Conservation (phyloP, 768 basidiomycete species). For the Leccinum variicolor region DNA sequence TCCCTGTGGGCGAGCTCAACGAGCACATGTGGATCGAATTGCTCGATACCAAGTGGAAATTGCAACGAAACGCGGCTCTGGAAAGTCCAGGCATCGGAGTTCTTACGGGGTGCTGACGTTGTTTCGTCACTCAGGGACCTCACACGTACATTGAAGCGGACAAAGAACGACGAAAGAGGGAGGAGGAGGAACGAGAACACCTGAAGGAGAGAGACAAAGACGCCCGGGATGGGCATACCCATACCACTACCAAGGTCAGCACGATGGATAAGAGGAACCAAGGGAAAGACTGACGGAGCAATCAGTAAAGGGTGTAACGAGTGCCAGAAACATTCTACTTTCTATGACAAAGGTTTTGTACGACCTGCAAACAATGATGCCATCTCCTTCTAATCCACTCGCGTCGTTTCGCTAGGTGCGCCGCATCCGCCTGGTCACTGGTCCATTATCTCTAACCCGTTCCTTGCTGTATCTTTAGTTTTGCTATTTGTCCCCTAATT, state of each 20-base stretch:
- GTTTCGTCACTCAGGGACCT: conserved; percentile 90
- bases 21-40: conserved; percentile 99
- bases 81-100: conserved; percentile 87
- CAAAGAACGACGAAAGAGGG: conserved; percentile 81
- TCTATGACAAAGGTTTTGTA: too few species aligned
- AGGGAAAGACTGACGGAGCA: too few species aligned
- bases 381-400: too few species aligned
- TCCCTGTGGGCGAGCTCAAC: conserved; percentile 91
- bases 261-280: conserved; percentile 68
- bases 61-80: conserved; percentile 74
- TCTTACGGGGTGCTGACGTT: conserved; percentile 90
- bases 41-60: conserved; percentile 97
- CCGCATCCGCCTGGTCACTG: too few species aligned
- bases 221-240: conserved; percentile 86
- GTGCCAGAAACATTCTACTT: too few species aligned
- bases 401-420: too few species aligned
- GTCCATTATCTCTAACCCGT: too few species aligned
- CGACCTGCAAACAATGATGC: too few species aligned
- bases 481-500: too few species aligned
- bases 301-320: too few species aligned
- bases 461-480: too few species aligned
- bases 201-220: conserved; percentile 91
- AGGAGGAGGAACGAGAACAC: conserved; percentile 77
- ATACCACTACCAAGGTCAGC: conserved; percentile 89
- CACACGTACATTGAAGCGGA: conserved; percentile 88